Base-by-base conservation (phyloP, 192 early-diverging fungal species). In the Entomortierella lignicola region DNA sequence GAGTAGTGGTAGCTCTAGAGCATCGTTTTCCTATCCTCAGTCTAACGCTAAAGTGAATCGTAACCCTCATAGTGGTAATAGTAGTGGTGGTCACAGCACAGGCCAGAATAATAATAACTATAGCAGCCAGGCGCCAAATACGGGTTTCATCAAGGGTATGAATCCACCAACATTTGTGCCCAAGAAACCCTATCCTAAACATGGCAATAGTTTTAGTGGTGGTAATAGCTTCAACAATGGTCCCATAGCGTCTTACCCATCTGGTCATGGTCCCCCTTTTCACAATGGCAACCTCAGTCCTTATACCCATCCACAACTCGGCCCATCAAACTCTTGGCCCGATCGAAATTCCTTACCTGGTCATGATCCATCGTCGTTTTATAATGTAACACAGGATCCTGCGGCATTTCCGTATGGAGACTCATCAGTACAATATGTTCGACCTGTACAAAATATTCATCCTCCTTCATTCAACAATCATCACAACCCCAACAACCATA, bases 231-330 rank as follows among this genome's bases (percentile, higher is more conserved):
- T 61, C 31, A 74, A 74, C 52, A 53, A 42, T n/a, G 57, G 57
- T 23, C 47, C 70, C 10, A 54, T 58, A 25, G 34, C 29, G 2
- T 18, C 42, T 12, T 64, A 29, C 30, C 53, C 42, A 2, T 27
- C 70, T 13, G 37, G 20, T 31, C 43, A 43, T 50, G 37, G 58
- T 2, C 61, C 29, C 31, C 12, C 55, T 26, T 72, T 39, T 34
- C 62, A 57, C 34, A 69, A 69, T 20, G 68, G 63, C 37, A 32
- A 44, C 48, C 69, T 32, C 21, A 30, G 30, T 57, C 60, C 41
- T 32, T 79, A 79, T 79, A 70, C 61, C 75, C 61, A 69, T 31
- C 50, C 41, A 53, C 63, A 74, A 30, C 71, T 26, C 8, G 48
- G 8, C 34, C 13, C 53, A 20, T 21, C 66, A n/a, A 26, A 42